Percentiles rank a stretch among this genome's conserved stretches.
These are phyloP conservation scores for Thozetella sp. DNA, from an alignment of 495 filamentous ascomycete genomes.

Conservation along the genomic window DNA sequence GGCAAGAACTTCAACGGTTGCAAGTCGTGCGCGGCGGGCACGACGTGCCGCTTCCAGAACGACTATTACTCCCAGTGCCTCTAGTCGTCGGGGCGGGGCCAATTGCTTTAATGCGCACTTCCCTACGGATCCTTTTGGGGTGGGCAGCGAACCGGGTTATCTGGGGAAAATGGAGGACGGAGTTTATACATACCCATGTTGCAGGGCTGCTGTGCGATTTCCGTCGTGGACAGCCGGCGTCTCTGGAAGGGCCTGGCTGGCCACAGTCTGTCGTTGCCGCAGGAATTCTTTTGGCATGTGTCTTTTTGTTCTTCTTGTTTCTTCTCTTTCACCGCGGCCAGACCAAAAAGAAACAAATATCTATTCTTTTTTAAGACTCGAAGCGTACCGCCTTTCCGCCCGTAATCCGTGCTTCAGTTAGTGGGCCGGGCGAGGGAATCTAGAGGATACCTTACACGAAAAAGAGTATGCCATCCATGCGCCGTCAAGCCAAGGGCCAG, in stretches of 20 bases:
- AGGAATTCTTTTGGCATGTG: no score
- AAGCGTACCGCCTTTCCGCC: no score
- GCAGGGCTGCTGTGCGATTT: not conserved
- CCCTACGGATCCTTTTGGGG: no score
- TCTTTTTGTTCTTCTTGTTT: no score
- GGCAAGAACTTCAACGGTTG: slow-evolving; percentile 47
- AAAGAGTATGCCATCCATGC: no score
- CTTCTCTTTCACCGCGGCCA: not conserved
- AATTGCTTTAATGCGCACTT: not conserved
- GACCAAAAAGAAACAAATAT: no score
- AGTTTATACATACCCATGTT: slow-evolving; percentile 1
- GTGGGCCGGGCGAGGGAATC: no score
- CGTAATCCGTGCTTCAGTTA: not conserved
- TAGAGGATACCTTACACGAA: no score
- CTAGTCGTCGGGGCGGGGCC: slow-evolving; percentile 6
- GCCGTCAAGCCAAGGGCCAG: no score
- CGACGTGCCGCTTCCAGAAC: slow-evolving; percentile 44
- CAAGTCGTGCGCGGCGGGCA: slow-evolving; percentile 38
- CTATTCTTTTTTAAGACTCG: no score
- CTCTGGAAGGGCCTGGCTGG: not conserved
- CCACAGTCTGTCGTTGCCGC: not conserved
- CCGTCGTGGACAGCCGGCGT: not conserved
- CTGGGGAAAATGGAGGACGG: not conserved
- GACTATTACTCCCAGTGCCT: slow-evolving; percentile 51
- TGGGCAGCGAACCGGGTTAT: no score